A percentile compares a stretch with the other conserved stretches of the same genome.
These are phyloP conservation scores for Rhododendron ovatum DNA, from an alignment of 148 eudicot genomes.

Conservation along the genomic window DNA sequence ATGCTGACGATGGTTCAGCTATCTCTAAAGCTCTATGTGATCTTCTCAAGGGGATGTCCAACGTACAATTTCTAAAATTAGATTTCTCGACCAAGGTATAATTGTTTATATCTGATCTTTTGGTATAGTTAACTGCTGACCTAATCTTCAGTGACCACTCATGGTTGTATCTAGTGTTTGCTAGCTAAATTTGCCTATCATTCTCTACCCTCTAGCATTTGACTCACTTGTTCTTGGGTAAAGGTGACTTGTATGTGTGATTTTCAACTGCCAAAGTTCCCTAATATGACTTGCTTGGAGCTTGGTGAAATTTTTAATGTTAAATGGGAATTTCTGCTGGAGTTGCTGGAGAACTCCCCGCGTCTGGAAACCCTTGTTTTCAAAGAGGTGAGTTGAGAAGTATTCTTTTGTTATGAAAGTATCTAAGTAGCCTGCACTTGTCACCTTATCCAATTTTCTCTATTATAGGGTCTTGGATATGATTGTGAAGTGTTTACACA, in stretches of 20 bases:
- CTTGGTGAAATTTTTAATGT: background rate
- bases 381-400: no score
- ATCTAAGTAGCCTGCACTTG: no score
- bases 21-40: background rate
- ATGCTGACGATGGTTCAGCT: no score
- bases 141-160: background rate
- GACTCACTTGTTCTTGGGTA: background rate
- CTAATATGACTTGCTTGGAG: background rate
- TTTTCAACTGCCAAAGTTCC: background rate
- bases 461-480: no score
- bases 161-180: background rate
- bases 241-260: background rate
- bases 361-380: no score
- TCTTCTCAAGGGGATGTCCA: slow-evolving; percentile 10
- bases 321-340: no score
- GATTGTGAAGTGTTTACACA: no score
- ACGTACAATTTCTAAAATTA: slow-evolving; percentile 3
- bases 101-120: background rate
- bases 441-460: no score
- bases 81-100: background rate
- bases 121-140: background rate
- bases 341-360: no score
- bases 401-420: no score
- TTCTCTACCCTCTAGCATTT: background rate
- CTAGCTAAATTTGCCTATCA: background rate